Conservation (phyloP, 139 green algal genomes). For the Tetradesmus obliquus region DNA sequence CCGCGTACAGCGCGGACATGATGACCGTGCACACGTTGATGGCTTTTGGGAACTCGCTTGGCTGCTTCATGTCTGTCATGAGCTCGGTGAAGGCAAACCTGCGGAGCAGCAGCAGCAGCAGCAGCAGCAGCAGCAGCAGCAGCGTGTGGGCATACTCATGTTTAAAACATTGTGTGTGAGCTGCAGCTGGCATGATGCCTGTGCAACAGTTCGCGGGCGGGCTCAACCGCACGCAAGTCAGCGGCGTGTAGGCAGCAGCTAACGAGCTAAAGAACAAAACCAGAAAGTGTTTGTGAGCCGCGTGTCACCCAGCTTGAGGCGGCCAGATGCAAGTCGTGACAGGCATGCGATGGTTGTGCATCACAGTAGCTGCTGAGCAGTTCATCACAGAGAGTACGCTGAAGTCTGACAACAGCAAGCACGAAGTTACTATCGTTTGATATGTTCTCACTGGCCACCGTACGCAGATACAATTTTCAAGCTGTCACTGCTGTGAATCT, state of each 20-base stretch:
- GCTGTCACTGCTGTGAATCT: constrained; percentile 4
- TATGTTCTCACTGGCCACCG: constrained; percentile 1
- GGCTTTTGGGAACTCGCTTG: constrained; percentile 49
- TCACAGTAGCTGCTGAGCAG: no score
- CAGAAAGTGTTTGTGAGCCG: no score
- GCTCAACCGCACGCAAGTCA: background rate
- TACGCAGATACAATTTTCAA: constrained; percentile 55
- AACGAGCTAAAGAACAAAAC: no score
- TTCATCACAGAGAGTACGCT: no score
- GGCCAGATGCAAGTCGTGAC: no score
- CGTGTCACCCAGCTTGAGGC: no score
- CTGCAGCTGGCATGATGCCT: background rate
- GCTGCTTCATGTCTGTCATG: constrained; percentile 49
- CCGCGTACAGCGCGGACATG: constrained; percentile 59
- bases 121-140: background rate
- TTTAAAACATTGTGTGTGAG: no score
- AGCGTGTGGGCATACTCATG: background rate
- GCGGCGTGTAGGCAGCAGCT: no score
- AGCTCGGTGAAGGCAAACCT: constrained; percentile 49
- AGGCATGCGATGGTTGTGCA: no score
- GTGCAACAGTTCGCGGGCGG: background rate
- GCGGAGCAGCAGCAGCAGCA: background rate
- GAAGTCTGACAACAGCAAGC: no score
- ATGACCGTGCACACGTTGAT: constrained; percentile 56
- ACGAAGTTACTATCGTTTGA: no score